phyloP scores from a whole-genome alignment of 129 eudicot species.

The Artemisia annua region DNA sequence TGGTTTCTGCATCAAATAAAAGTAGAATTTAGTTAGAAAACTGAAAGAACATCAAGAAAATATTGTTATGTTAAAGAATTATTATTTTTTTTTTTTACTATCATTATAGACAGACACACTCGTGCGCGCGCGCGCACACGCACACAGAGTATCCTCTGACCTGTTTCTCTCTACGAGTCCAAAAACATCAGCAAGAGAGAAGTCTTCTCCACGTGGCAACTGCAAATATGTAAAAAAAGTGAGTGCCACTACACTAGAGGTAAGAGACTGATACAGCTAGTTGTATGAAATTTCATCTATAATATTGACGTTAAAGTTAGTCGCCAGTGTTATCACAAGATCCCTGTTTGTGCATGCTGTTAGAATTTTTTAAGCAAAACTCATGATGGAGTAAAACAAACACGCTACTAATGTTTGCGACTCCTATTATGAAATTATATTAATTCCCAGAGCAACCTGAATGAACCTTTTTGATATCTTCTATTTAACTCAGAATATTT shows the following conservation, averaged over 20 bases:
- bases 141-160: too few relatives aligned
- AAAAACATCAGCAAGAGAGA: slow-evolving; percentile 91
- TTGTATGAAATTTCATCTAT: neutral
- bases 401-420: neutral
- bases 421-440: neutral
- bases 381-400: too few relatives aligned
- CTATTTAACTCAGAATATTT: neutral
- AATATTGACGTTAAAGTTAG: too few relatives aligned
- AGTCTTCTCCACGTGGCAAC: slow-evolving; percentile 76
- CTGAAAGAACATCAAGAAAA: neutral
- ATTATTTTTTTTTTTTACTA: too few relatives aligned
- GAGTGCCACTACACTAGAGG: neutral
- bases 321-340: too few relatives aligned
- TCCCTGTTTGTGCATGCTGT: too few relatives aligned
- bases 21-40: neutral
- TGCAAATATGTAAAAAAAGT: slow-evolving; percentile 31
- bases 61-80: neutral
- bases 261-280: too few relatives aligned
- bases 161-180: slow-evolving; percentile 92
- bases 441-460: neutral
- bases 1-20: slow-evolving; percentile 43
- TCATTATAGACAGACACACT: too few relatives aligned
- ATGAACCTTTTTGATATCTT: neutral
- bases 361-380: too few relatives aligned
- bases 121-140: too few relatives aligned